These are phyloP conservation scores for Ehretia macrophylla DNA, from an alignment of 257 asterid genomes.

Conservation along the genomic window DNA sequence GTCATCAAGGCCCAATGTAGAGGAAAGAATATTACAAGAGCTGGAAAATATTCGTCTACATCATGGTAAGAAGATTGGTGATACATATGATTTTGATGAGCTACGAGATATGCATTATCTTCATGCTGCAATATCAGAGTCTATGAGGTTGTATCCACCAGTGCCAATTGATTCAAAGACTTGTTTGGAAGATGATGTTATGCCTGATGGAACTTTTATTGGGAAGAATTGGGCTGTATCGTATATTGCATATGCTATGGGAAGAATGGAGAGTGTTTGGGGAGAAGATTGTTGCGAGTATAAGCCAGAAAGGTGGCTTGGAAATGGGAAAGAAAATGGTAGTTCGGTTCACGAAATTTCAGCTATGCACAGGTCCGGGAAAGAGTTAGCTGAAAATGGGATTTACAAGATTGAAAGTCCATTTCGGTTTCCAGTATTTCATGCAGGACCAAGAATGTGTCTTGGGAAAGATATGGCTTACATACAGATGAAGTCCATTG, in stretches of 20 bases:
- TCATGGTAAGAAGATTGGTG: neutral
- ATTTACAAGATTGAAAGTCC: conserved; percentile 23
- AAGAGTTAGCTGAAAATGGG: too few relatives aligned
- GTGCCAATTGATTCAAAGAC: conserved; percentile 4
- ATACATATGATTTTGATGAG: neutral
- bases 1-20: neutral
- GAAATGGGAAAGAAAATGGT: conserved; percentile 37
- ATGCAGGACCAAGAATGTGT: conserved; percentile 57
- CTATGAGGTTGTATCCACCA: conserved; percentile 20
- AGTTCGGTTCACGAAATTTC: too few relatives aligned
- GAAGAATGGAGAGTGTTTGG: conserved; percentile 54
- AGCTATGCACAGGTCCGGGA: too few relatives aligned
- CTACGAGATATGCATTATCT: conserved; percentile 7
- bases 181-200: conserved; percentile 3
- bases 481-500: conserved; percentile 14
- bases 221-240: neutral
- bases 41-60: neutral
- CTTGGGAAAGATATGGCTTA: conserved; percentile 56
- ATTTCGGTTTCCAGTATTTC: conserved; percentile 47
- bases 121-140: conserved; percentile 11
- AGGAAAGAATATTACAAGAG: conserved; percentile 3
- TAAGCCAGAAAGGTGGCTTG: conserved; percentile 54
- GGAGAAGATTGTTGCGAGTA: conserved; percentile 45
- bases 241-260: conserved; percentile 43
- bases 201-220: conserved; percentile 9